Evolutionary conservation across 2,329 filamentous ascomycete species (phyloP).

Genomic region (Penicillium brevicompactum): DNA sequence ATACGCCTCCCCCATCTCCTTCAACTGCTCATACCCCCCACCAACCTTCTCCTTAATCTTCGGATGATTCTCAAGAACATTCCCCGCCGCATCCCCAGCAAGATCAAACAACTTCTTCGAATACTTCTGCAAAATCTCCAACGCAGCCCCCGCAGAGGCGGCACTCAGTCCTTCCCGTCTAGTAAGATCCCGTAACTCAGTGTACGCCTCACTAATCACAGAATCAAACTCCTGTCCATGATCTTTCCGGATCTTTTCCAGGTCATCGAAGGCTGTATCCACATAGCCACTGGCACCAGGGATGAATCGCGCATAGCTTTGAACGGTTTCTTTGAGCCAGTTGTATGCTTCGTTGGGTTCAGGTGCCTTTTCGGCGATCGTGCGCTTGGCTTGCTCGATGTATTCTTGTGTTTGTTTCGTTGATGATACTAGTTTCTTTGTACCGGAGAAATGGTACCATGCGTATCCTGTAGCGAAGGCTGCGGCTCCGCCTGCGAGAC

Average conservation of each 20-base stretch:
- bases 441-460: constrained; percentile 58
- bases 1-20: constrained; percentile 68
- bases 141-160: constrained; percentile 63
- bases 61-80: constrained; percentile 74
- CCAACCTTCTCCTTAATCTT: constrained; percentile 72
- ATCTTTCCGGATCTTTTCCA: constrained; percentile 67
- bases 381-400: constrained; percentile 61
- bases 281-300: constrained; percentile 71
- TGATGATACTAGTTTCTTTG: constrained; percentile 50
- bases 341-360: constrained; percentile 67
- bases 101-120: constrained; percentile 62
- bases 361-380: constrained; percentile 64
- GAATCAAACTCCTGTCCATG: constrained; percentile 71
- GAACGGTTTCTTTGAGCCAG: constrained; percentile 66
- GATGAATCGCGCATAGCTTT: constrained; percentile 70
- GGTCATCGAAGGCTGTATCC: constrained; percentile 69
- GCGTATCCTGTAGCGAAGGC: constrained; percentile 52
- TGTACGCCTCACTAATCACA: constrained; percentile 68
- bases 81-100: constrained; percentile 62
- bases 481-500: constrained; percentile 52
- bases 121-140: constrained; percentile 64
- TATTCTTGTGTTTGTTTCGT: constrained; percentile 61
- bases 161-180: constrained; percentile 63
- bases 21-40: constrained; percentile 67
- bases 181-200: constrained; percentile 64